These are phyloP conservation scores for Eutypa lata DNA, from an alignment of 2,329 filamentous ascomycete genomes.

Conservation along the genomic window DNA sequence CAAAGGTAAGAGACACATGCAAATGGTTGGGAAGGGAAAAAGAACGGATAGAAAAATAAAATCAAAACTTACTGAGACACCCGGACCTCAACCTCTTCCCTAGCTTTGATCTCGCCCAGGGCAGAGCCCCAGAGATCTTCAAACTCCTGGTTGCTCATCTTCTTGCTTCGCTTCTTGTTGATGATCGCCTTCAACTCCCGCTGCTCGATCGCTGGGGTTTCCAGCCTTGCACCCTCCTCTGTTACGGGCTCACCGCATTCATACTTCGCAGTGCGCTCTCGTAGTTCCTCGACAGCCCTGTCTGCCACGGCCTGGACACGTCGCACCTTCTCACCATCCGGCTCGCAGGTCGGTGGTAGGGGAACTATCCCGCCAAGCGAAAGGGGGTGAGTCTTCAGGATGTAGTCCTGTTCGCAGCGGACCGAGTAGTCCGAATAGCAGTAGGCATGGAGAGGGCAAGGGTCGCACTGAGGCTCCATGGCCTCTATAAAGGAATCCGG, in stretches of 20 bases:
- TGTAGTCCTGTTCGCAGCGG: conserved; percentile 81
- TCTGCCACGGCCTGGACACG: conserved; percentile 85
- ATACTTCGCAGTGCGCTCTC: conserved; percentile 80
- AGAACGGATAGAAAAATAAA: conserved; percentile 11
- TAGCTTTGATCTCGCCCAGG: conserved; percentile 65
- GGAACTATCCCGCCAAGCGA: conserved; percentile 78
- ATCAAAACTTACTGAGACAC: no score
- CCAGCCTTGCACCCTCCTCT: conserved; percentile 56
- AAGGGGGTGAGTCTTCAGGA: conserved; percentile 80
- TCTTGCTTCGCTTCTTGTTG: conserved; percentile 72
- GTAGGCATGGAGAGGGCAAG: conserved; percentile 84
- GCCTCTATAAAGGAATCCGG: conserved; percentile 70
- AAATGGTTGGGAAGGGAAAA: conserved; percentile 19
- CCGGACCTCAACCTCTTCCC: conserved; percentile 56
- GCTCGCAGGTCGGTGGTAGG: conserved; percentile 86
- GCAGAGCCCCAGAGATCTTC: conserved; percentile 81
- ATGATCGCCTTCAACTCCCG: conserved; percentile 76
- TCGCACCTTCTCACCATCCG: conserved; percentile 87
- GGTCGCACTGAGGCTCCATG: conserved; percentile 79
- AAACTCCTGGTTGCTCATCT: conserved; percentile 84
- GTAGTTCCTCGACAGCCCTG: conserved; percentile 79
- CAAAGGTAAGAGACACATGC: no score
- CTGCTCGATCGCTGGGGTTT: conserved; percentile 60
- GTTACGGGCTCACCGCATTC: conserved; percentile 77
- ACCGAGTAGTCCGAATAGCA: conserved; percentile 78